A percentile compares a stretch with the other conserved stretches of the same genome.
phyloP scores from a whole-genome alignment of 2,329 filamentous ascomycete genomes.

The Fusarium nygamai region DNA sequence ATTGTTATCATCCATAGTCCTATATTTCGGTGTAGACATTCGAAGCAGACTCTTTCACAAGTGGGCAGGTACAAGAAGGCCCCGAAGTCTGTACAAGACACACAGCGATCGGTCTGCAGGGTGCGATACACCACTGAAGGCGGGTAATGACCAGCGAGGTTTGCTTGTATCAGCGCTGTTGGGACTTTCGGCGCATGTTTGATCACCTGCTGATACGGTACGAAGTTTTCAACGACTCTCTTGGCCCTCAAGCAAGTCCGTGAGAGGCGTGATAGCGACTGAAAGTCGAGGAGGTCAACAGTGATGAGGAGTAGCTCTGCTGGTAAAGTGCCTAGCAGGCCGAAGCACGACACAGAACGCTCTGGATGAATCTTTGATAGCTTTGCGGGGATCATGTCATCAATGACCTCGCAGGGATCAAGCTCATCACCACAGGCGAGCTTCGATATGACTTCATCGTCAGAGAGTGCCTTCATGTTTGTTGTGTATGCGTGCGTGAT shows the following conservation, averaged over 20 bases:
- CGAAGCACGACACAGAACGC: background rate
- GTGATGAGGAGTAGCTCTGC: background rate
- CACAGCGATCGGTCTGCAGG: background rate
- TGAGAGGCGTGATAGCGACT: background rate
- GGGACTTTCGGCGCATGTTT: background rate
- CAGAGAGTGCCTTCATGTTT: background rate
- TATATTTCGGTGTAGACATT: background rate
- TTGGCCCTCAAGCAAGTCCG: background rate
- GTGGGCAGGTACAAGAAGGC: background rate
- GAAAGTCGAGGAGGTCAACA: background rate
- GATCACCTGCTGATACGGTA: background rate
- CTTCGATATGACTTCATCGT: background rate
- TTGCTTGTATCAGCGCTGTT: background rate
- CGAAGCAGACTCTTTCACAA: background rate
- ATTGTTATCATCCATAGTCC: background rate
- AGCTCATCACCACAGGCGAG: background rate
- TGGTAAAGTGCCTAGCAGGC: rapidly evolving
- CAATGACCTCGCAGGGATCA: background rate
- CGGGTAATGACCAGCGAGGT: background rate
- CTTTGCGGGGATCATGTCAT: no score
- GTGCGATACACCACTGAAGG: background rate
- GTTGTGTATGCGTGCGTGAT: rapidly evolving
- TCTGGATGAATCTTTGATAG: background rate
- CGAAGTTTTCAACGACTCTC: background rate
- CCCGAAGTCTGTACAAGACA: background rate